Percentiles rank a stretch among this genome's conserved stretches.
Conservation (phyloP, 169 alveolate species). For the Plasmodium gonderi region DNA sequence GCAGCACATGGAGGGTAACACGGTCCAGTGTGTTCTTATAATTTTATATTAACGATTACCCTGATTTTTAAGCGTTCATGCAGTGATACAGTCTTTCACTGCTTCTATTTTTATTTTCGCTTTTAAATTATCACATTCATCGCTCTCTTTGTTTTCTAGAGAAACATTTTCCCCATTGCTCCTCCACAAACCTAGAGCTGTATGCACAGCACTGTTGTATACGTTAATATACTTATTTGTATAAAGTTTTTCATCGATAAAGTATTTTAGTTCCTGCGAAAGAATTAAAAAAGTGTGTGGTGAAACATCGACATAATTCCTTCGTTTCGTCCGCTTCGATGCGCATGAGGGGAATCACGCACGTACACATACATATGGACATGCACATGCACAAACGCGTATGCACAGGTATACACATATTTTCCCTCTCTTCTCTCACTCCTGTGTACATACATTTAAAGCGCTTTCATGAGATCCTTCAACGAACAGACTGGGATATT, state of each 20-base stretch:
- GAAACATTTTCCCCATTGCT: slow-evolving; percentile 49
- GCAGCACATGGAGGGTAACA: neutral
- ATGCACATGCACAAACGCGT: neutral
- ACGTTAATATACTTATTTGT: slow-evolving; percentile 43
- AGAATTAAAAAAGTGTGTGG: too few species aligned
- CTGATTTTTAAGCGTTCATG: neutral
- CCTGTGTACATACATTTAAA: neutral
- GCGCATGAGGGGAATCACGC: neutral
- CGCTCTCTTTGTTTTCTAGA: neutral
- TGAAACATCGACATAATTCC: too few species aligned
- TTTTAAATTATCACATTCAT: neutral
- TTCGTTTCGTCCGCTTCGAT: neutral
- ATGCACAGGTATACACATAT: neutral
- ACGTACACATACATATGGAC: neutral
- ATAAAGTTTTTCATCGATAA: slow-evolving; percentile 31
- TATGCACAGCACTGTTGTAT: slow-evolving; percentile 20
- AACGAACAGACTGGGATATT: slow-evolving; percentile 43
- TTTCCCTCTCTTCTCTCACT: neutral
- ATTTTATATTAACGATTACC: neutral
- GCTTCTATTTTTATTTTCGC: neutral
- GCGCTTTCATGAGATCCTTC: slow-evolving; percentile 38
- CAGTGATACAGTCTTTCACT: neutral
- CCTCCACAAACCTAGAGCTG: slow-evolving; percentile 37
- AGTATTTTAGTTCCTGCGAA: slow-evolving; percentile 47
- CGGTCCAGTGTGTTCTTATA: neutral